Evolutionary conservation across 371 early-diverging fungal genomes (phyloP), one percentile per base, ranked within the genome.

Genomic region (Mortierella sp.): DNA sequence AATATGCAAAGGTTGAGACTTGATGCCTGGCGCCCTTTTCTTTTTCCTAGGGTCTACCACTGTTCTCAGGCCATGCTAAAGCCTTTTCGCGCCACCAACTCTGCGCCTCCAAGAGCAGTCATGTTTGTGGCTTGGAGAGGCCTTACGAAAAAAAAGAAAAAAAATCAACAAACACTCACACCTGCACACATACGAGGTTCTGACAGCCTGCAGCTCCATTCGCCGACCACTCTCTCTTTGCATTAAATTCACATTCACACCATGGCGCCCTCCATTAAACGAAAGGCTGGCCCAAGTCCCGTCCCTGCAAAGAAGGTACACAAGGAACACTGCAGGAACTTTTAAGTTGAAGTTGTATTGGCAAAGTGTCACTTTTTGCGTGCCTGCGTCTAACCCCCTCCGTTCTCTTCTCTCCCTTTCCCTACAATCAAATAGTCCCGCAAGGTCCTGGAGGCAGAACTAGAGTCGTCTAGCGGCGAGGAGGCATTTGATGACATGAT

Each of bases 401-500:
- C 6, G n/a, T 50, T 50, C 13, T 50, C 37, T 40, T 34, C 34
- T 37, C 24, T 40, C 34, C 61, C 21, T 61, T 31, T 34, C 21
- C 34, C 11, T 21, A 37, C 67, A 50, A 50, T 14, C 50, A 50
- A 16, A 34, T 54, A 80, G 86, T 73, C 79, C 67, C 75, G 74
- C 31, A 86, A 82, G 59, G 79, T 79, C 14, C 53, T 71, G 44
- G 76, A 86, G 75, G 77, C 86, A 40, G 79, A 74, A 53, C 54
- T 77, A 37, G 86, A 81, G 73, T 74, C 82, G 13, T 76, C 84
- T 28, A 77, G 73, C 34, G 76, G 57, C 40, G 86, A 78, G 46
- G 82, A 86, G 71, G 73, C 76, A n/a, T 79, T 74, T 34, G 86
- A 86, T 57, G 77, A 81, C 59, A 86, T 86, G 82, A 77, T 86